Base-by-base conservation (phyloP, 352 stramenopile genomes). In the Phytophthora idaei region DNA sequence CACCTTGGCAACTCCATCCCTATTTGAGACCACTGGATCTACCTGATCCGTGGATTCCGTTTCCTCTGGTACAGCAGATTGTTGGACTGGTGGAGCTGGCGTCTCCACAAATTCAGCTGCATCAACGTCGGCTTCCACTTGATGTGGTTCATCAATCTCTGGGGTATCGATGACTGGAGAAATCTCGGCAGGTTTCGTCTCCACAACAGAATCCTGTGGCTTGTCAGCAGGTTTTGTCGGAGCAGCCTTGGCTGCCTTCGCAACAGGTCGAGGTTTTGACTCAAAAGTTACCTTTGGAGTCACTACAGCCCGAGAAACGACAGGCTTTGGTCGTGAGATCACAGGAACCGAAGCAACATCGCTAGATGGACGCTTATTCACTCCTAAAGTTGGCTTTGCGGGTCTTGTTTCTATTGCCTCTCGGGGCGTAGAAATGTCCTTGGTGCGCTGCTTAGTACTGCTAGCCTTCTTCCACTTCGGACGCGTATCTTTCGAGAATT, bases 381-480 rank as follows among this genome's bases (percentile, higher is more conserved):
- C 4, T 17, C 45, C 42, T 11, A 42, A 59, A n/a, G 48, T 58
- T 25, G 51, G 48, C 15, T 73, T 76, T 25, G 39, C 27, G 47
- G 47, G 53, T 57, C 48, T 66, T 29, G 52, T 48, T 37, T 69
- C 57, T 15, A 28, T 12, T 42, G 61, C 5, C 42, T 71, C 64
- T 53, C 41, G 52, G 5, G 59, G 57, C 11, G 68, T 57, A 6
- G 37, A 50, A 17, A 51, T 11, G 7, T 67, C 61, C 39, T 52
- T 71, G 11, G 12, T 21, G 21, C 21, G 17, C 29, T 55, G n/a
- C 25, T 72, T 76, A 4, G 57, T 65, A 51, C 34, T 74, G 8
- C 21, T 63, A n/a, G 14, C n/a, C 48, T 69, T 73, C 44, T 76
- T 61, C 5, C 53, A 46, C 49, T 53, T 44, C 15, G 63, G 42